Percentiles rank a stretch among this genome's conserved stretches.
Conservation (phyloP, 805 yeast species). For the Cyberlindnera suaveolens region DNA sequence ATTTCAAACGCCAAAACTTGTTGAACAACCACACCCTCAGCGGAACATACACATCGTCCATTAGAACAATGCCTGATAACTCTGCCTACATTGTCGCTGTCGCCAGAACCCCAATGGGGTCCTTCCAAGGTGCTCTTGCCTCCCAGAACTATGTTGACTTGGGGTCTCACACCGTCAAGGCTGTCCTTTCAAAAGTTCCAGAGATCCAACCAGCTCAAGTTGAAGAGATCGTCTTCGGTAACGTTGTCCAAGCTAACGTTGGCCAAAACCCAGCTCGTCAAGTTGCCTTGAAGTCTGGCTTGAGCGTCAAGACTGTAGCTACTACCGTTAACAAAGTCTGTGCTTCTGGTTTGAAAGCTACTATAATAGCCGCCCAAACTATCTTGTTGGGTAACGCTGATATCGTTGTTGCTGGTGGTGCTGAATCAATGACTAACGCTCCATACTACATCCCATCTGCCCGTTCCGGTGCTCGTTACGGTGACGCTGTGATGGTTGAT, state of each 20-base stretch:
- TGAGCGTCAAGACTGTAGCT: constrained; percentile 74
- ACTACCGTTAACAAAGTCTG: constrained; percentile 95
- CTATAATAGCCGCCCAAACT: constrained; percentile 85
- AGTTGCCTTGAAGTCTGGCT: constrained; percentile 87
- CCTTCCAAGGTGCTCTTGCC: constrained; percentile 81
- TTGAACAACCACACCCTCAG: neutral
- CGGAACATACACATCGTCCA: neutral
- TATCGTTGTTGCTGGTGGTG: constrained; percentile 94
- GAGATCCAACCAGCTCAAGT: constrained; percentile 69
- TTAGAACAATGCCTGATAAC: constrained; percentile 24
- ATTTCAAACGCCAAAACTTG: neutral
- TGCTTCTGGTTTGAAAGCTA: constrained; percentile 92
- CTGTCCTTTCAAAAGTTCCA: constrained; percentile 81
- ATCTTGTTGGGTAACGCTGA: constrained; percentile 87
- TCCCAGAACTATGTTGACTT: constrained; percentile 76
- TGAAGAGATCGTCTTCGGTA: constrained; percentile 90
- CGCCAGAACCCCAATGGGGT: constrained; percentile 94
- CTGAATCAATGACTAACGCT: constrained; percentile 94
- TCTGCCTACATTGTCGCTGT: constrained; percentile 83
- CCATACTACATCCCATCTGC: constrained; percentile 89
- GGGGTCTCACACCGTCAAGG: constrained; percentile 88
- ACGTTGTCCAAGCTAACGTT: constrained; percentile 85
- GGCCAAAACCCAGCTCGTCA: constrained; percentile 99
- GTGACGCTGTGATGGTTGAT: constrained; percentile 73
- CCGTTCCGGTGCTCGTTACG: constrained; percentile 86